Percentiles rank a stretch among this genome's conserved stretches.
phyloP scores from a whole-genome alignment of 2,329 filamentous ascomycete species.

The Thyridium curvatum region DNA sequence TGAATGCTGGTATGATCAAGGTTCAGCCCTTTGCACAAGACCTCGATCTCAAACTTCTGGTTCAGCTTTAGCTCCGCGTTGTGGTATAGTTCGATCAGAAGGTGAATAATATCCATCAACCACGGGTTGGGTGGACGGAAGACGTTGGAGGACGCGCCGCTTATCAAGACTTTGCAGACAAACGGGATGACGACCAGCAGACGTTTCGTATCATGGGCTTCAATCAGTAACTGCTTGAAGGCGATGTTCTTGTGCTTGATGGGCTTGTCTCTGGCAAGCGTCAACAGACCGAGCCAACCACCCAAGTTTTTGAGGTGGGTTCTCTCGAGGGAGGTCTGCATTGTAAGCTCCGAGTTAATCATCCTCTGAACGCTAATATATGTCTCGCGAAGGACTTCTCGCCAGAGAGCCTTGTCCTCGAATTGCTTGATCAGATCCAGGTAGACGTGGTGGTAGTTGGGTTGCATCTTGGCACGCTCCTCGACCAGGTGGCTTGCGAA shows the following conservation, averaged over 20 bases:
- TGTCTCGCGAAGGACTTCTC: conserved; percentile 87
- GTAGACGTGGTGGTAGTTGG: conserved; percentile 93
- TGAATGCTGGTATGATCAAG: conserved; percentile 91
- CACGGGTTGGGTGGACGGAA: conserved; percentile 96
- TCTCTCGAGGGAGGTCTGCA: conserved; percentile 79
- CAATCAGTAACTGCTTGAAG: conserved; percentile 90
- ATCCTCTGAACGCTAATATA: conserved; percentile 80
- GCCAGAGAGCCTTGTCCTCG: conserved; percentile 71
- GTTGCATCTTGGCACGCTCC: conserved; percentile 92
- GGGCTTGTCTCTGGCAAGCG: conserved; percentile 86
- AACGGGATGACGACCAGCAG: conserved; percentile 92
- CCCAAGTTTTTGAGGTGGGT: conserved; percentile 89
- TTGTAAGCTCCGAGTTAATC: conserved; percentile 82
- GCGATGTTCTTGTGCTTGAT: conserved; percentile 96
- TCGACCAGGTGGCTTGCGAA: conserved; percentile 94
- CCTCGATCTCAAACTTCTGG: conserved; percentile 97
- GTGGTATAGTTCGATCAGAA: conserved; percentile 91
- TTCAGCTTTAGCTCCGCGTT: conserved; percentile 92
- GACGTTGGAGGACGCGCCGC: conserved; percentile 77
- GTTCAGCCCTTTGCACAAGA: conserved; percentile 85
- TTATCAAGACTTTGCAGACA: conserved; percentile 89
- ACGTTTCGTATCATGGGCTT: conserved; percentile 88
- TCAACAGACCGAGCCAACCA: conserved; percentile 87
- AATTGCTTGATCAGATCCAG: conserved; percentile 82
- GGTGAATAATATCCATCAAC: conserved; percentile 90